Evolutionary conservation across 305 asterid species (phyloP), one percentile per base, ranked within the genome.

Genomic region (Plantago lanceolata): DNA sequence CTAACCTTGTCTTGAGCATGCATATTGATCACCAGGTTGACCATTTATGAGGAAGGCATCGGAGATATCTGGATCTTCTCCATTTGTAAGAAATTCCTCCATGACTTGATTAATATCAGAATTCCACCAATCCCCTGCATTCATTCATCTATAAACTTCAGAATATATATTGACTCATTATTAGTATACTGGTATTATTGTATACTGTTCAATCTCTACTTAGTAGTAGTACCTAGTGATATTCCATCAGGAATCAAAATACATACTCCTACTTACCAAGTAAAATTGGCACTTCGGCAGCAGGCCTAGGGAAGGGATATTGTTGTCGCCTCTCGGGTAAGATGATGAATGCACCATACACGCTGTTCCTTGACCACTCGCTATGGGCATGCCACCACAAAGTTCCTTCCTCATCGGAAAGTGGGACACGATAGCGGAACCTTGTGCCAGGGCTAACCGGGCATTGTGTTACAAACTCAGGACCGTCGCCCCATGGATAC

Each of bases 361-460:
- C 85, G 3, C 76, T 58, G 0, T 82, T 80, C 4, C 95, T 69
- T 0, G 85, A 81, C 96, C 97, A 90, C 16, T 84, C 92, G 21
- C 96, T 90, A 19, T 90, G 97, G 13, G 92, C 94, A 51, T 88
- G 95, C 93, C 95, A 89, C 97, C 97, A 89, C 19, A 89, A 31
- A 0, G 95, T 90, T 15, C 97, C 97, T 43, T 76, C 79, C 74
- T 90, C 97, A 2, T 79, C 88, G 0, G 96, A 82, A 8, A 90
- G 72, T 0, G 75, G 78, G 0, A 90, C 67, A 43, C 66, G 71
- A 43, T 90, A 91, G 16, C 67, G 82, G 18, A 86, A 90, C 6
- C 17, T 77, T 0, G 66, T 53, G 1, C 95, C 96, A 0, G 96
- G 94, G 13, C 70, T 63, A 31, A 90, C 70, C 0, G 97, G 96